Base-by-base conservation (phyloP, 2,329 filamentous ascomycete genomes). In the Hymenoscyphus fructigenus region DNA sequence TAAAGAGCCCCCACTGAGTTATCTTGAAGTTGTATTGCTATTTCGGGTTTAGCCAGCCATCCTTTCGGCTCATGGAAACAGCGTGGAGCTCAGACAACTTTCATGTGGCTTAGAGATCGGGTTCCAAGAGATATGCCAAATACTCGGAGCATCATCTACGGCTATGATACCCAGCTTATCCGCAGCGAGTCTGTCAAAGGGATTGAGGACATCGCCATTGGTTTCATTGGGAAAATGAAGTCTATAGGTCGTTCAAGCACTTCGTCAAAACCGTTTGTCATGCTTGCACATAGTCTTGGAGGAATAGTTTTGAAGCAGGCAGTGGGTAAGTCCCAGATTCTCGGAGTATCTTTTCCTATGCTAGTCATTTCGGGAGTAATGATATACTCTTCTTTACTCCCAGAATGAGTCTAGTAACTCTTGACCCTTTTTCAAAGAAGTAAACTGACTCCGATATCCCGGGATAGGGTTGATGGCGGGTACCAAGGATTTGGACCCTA, bases 31-130 rank as follows among this genome's bases (percentile, higher is more conserved):
- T 38, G 34, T 3, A 38, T 38, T 38, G 34, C 34, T 38, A 38
- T 38, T 38, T 38, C 34, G 34, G 34, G 34, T 4, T 15, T 59
- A 20, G 32, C 57, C 1, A 59, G 57, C 26, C 57, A 59, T 41
- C 57, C 57, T 20, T 59, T 59, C n/a, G 32, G 57, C 3, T 59
- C 57, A n/a, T 59, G 57, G 57, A 36, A 59, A 26, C 29, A 36
- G 15, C 29, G 34, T 38, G 29, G 32, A 36, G 12, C 29, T 20
- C 17, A 26, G 7, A 36, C 29, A 17, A 59, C 57, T 12, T 59
- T 59, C 20, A 59, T 59, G 57, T 59, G 57, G 57, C 10, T 59
- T 10, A 36, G 34, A 12, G 57, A 59, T 26, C 5, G 29, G 17
- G 12, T 41, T n/a, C 57, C 57, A 26, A 41, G 12, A 26, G 29